Evolutionary conservation across 2,329 filamentous ascomycete species (phyloP), one percentile per base, ranked within the genome.

Genomic region (Cladosporium sp.): DNA sequence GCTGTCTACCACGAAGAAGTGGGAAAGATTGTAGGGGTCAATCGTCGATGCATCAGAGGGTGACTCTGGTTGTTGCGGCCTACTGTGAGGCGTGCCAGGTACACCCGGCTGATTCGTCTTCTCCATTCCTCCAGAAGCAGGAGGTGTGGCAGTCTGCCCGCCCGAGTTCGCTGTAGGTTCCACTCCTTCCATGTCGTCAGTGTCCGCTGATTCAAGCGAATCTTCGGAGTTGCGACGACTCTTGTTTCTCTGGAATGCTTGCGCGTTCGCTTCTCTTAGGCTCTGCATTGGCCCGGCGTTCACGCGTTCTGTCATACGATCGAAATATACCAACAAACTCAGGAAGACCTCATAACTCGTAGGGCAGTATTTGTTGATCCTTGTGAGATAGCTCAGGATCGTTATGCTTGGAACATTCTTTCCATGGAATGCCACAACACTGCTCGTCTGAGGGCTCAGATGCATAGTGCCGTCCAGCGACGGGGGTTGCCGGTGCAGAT

Each of bases 321-420:
- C 94, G 74, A 99, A 99, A 74, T 97, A 99, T 32, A 99, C 92
- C 56, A 99, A 77, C 67, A 99, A 76, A 70, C 92, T 97, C 60
- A 99, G 77, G 70, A 99, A 99, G 0, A 99, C 94, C 74, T 99
- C 94, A 71, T 96, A 99, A 0, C 94, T 97, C 5, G 94, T 97
- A 0, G 94, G 94, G 69, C 94, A 99, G 75, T 99, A 99, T 77
- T 97, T 97, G 77, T 99, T 93, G 71, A 99, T 97, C 60, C 94
- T 87, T 67, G 88, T 93, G 54, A 99, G 78, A 68, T 99, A 99
- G 80, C 91, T 97, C 60, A 96, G 79, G 60, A 99, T 97, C 19
- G 92, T 96, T 67, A 99, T 99, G 69, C 89, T 94, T 1, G 94
- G 94, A 10, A 97, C 90, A 64, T 99, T 99, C 76, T 97, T 97